Evolutionary conservation across 441 rosid genomes (phyloP), one percentile per base, ranked within the genome.

Genomic region (Adansonia rubrostipa): DNA sequence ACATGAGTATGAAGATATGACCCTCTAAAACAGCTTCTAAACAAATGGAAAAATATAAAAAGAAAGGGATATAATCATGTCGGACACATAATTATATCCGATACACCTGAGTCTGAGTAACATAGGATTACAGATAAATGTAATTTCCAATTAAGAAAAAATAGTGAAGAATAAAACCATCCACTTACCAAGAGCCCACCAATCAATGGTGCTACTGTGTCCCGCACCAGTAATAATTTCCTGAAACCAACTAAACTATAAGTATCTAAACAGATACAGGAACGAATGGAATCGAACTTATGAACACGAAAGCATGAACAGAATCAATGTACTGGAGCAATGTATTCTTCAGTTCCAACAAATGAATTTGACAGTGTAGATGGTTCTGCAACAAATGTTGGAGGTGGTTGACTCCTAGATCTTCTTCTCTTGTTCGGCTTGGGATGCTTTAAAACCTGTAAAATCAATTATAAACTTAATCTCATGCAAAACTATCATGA

Each of bases 311-410:
- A 75, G 56, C 36, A 64, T 73, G 17, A 11, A 45, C 47, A 57
- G 80, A n/a, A 50, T 61, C 64, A 84, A 65, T 88, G 40, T 94
- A 96, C 99, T 24, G 99, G 99, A 57, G 99, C 97, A 83, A 94
- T 96, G 84, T 96, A 96, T 84, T 96, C 98, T 88, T 96, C 98
- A 33, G 98, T 96, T 82, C 99, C 99, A 62, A 96, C 98, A 81
- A 94, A 96, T 45, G 99, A 96, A 88, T 94, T 96, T 44, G 98
- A 94, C 81, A 83, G 90, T 28, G 92, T 5, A 20, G 33, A 66
- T 73, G 98, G 99, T 79, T 94, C 97, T 80, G 99, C 99, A 77
- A 94, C 88, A 85, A 96, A 93, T 20, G 87, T 88, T 9, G 98
- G 95, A 14, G 87, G 85, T 7, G 89, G 95, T 71, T 83, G 95